Evolutionary conservation across 306 rosid genomes (phyloP), one percentile per base, ranked within the genome.

Genomic region (Elaeagnus macrophylla): DNA sequence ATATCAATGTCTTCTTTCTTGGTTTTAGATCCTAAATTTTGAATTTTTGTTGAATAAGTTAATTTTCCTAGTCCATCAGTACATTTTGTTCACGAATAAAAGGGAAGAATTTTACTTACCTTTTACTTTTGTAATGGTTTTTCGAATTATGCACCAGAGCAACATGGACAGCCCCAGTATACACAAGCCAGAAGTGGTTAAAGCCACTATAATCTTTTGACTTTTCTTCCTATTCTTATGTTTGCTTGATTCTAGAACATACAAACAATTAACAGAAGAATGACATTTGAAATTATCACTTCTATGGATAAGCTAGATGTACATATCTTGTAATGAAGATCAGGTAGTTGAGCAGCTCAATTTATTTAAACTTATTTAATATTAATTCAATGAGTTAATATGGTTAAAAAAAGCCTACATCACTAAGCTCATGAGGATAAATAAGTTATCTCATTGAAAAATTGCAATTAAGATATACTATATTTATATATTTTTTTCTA

Each of bases 1-100:
- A 82, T 55, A 55, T 82, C 83, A 37, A 70, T 39, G 12, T 38
- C 67, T 56, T 73, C 74, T 37, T 65, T 53, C 36, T 39, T 51
- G n/a, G 41, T 48, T 49, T 51, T 51, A 19, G 17, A 50, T 53
- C 60, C 39, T 37, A 17, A 8, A 40, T 7, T 36, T 16, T 7
- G 1, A 35, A 5, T 17, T 67, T 50, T 16, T 61, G 17, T 67
- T 68, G 10, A 72, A 10, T 10, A 47, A 0, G 14, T 6, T 47
- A 15, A 1, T 47, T 18, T 2, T 12, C 15, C 5, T 47, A 2
- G 14, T 14, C 12, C 7, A 2, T 6, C 0, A 47, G 14, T 47
- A 2, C 12, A 2, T 47, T 18, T 12, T 7, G 5, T 12, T 4
- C 15, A 12, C 6, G 14, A n/a, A 47, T 14, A 11, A 10, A 14